phyloP scores from a whole-genome alignment of 495 filamentous ascomycete species.

The Penicillium soppii region DNA sequence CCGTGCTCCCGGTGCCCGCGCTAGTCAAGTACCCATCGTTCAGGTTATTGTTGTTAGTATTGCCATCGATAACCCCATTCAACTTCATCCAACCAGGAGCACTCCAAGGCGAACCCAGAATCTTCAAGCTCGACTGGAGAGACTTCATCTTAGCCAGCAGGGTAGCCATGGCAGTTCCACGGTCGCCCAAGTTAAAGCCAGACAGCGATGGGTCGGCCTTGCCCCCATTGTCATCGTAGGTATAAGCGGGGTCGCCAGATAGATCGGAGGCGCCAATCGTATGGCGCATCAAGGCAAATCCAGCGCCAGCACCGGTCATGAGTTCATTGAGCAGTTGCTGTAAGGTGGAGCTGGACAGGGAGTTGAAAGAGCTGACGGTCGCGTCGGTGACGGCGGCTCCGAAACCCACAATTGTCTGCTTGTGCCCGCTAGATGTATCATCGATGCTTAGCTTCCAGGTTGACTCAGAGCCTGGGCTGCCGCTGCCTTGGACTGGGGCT shows the following conservation, averaged over 20 bases:
- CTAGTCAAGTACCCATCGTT: slow-evolving; percentile 38
- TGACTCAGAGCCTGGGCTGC: slow-evolving; percentile 38
- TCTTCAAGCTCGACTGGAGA: slow-evolving; percentile 38
- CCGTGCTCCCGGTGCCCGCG: slow-evolving; percentile 20
- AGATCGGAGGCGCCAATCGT: slow-evolving; percentile 55
- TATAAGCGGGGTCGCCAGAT: slow-evolving; percentile 46
- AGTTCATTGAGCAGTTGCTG: slow-evolving; percentile 46
- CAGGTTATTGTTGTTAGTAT: slow-evolving; percentile 49
- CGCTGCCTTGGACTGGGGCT: slow-evolving; percentile 42
- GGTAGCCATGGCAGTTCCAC: slow-evolving; percentile 52
- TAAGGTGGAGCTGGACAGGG: slow-evolving; percentile 33
- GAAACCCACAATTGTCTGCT: slow-evolving; percentile 53
- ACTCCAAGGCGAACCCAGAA: slow-evolving; percentile 54
- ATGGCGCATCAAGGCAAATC: slow-evolving; percentile 52
- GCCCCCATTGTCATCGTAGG: slow-evolving; percentile 51
- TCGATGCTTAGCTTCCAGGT: slow-evolving; percentile 51
- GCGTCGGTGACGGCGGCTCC: slow-evolving; percentile 57
- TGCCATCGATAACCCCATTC: slow-evolving; percentile 48
- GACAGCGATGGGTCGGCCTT: slow-evolving; percentile 38
- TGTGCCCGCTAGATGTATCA: slow-evolving; percentile 46
- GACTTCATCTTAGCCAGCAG: slow-evolving; percentile 28
- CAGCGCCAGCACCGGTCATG: slow-evolving; percentile 45
- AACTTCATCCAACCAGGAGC: slow-evolving; percentile 60
- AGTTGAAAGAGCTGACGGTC: slow-evolving; percentile 52
- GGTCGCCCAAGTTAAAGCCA: slow-evolving; percentile 47